Conservation (phyloP, 2,329 filamentous ascomycete genomes). For the Fusarium oxysporum region DNA sequence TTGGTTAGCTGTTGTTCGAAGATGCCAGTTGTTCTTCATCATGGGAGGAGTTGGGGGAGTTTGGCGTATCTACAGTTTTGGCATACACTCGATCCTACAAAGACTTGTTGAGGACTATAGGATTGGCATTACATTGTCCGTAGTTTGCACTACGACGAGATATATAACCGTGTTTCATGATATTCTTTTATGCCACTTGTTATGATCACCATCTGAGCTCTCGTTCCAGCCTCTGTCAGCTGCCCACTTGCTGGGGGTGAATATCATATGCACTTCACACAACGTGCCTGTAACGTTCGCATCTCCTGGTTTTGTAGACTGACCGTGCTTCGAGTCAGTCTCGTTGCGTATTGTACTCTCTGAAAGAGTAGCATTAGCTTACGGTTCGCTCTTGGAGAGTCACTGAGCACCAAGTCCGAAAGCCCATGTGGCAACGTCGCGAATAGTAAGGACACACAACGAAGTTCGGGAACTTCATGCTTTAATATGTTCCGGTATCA, state of each 20-base stretch:
- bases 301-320: background rate
- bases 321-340: background rate
- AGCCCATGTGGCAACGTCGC: background rate
- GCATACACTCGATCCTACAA: constrained; percentile 27
- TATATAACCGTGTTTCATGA: constrained; percentile 1
- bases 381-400: background rate
- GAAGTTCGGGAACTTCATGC: background rate
- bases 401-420: background rate
- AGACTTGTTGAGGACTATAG: background rate
- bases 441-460: background rate
- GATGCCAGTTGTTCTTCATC: constrained; percentile 24
- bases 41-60: constrained; percentile 37
- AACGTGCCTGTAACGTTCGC: background rate
- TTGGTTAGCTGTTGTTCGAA: constrained; percentile 5
- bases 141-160: background rate
- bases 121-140: background rate
- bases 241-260: background rate
- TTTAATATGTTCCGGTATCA: background rate
- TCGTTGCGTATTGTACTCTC: background rate
- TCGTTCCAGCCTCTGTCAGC: background rate
- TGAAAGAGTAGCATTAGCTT: background rate
- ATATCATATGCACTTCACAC: background rate
- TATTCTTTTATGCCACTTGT: background rate
- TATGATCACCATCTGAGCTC: background rate
- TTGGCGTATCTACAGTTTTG: constrained; percentile 38